Base-by-base conservation (phyloP, 345 rosid genomes). In the Populus pruinosa region DNA sequence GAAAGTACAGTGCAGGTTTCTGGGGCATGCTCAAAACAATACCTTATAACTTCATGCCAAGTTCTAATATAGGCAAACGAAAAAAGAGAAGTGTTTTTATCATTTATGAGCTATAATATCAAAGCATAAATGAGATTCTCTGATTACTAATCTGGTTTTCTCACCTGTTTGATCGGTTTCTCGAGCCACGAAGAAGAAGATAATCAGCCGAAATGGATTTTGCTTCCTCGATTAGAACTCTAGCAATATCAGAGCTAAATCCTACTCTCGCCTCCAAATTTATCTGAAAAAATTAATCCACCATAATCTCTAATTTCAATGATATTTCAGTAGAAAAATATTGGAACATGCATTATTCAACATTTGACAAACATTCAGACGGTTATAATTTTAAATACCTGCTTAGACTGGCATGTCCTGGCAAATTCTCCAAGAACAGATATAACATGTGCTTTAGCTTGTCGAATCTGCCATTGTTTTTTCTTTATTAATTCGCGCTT, bases 201-300 rank as follows among this genome's bases (percentile, higher is more conserved):
- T 79, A 91, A 50, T 89, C 88, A 63, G 98, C 94, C 38, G 92
- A 88, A 81, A 88, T 83, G 44, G 94, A 91, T 75, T 89, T 90
- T 56, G 89, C 89, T 87, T 92, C 99, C 77, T 92, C 81, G 27
- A 90, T 81, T 25, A 93, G 85, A 59, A 96, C 93, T 85, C 76
- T 90, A 59, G 85, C 88, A 5, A 89, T 67, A 75, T 87, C 83
- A n/a, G 91, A 74, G 85, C 90, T 87, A 79, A 90, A 86, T 20
- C 93, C 90, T 20, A 95, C 91, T 83, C 84, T 91, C 67, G 99
- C 99, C 83, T 93, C 99, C 88, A 95, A 87, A 79, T 90, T 85
- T 74, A 94, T 88, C 97, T 94, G 83, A 64, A 55, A 68, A 29
- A 39, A 2, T 14, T 4, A n/a, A 9, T 56, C 11, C 63, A n/a